Evolutionary conservation across 2,329 filamentous ascomycete species (phyloP).

Genomic region (Talaromyces sp.): DNA sequence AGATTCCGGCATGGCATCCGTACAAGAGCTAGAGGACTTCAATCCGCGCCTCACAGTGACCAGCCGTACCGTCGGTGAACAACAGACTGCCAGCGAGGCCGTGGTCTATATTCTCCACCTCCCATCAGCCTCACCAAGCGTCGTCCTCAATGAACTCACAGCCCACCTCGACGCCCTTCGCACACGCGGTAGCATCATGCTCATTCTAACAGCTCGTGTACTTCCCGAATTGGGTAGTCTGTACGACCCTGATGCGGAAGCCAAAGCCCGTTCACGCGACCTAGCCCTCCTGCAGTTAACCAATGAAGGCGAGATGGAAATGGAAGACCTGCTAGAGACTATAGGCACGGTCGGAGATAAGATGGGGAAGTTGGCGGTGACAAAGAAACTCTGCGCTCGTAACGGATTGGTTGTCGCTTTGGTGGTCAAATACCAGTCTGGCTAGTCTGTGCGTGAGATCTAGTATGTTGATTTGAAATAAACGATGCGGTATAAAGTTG

Average conservation of each 20-base stretch:
- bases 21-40: background rate
- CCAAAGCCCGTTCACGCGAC: background rate
- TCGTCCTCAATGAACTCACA: background rate
- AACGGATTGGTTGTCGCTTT: background rate
- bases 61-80: background rate
- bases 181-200: background rate
- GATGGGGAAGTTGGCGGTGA: background rate
- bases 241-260: background rate
- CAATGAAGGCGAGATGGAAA: slow-evolving; percentile 2
- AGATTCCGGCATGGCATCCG: background rate
- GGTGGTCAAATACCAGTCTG: background rate
- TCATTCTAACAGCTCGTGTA: background rate
- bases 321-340: background rate
- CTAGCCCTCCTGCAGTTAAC: background rate
- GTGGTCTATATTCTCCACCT: background rate
- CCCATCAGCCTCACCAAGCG: background rate
- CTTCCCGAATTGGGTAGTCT: background rate
- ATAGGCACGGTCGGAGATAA: background rate
- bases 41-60: background rate
- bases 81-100: background rate
- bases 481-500: background rate
- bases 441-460: background rate
- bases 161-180: background rate
- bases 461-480: background rate
- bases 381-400: background rate